Base-by-base conservation (phyloP, 2,329 filamentous ascomycete genomes). In the Penicillium italicum region DNA sequence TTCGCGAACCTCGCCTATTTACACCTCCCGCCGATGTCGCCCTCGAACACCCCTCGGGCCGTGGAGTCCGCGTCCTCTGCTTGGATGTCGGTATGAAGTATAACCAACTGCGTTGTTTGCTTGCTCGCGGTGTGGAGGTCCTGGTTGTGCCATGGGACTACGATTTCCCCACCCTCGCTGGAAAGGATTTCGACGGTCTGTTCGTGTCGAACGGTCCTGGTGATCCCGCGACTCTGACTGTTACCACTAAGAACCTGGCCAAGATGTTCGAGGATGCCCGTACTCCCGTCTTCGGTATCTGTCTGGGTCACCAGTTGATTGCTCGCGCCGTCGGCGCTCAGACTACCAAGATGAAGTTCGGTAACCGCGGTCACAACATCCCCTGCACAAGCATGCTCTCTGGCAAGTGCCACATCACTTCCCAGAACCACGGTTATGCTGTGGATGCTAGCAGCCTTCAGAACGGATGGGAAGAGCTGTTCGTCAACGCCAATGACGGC, bases 161-260 rank as follows among this genome's bases (percentile, higher is more conserved):
- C 70, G 88, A 97, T 74, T 91, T 97, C 73, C 85, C 87, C 52
- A 77, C 81, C 53, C 83, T 91, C 53, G 86, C 86, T 51, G 88
- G 86, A 56, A 88, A 89, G 61, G 85, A 95, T 64, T 97, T 96
- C 71, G 94, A 99, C 73, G 94, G 94, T 72, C 85, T 99, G 45
- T 99, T 99, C 80, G 86, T 99, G 65, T 97, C 93, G 62, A 99
- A 99, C 80, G 94, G 94, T 66, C 94, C 94, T 42, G 94, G 94
- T 78, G 92, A 99, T 74, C 94, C 94, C 53, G 87, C 93, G 7
- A 88, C 91, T 69, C 85, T 99, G 76, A 82, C 88, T 31, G 63
- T 64, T 20, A 96, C 93, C 6, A 85, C 95, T 55, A 84, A 88
- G 72, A 88, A 95, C 75, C 88, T 99, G 66, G 76, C 85, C 58